These are phyloP conservation scores for Choricystis sp. DNA, from an alignment of 139 green algal species.

Conservation along the genomic window DNA sequence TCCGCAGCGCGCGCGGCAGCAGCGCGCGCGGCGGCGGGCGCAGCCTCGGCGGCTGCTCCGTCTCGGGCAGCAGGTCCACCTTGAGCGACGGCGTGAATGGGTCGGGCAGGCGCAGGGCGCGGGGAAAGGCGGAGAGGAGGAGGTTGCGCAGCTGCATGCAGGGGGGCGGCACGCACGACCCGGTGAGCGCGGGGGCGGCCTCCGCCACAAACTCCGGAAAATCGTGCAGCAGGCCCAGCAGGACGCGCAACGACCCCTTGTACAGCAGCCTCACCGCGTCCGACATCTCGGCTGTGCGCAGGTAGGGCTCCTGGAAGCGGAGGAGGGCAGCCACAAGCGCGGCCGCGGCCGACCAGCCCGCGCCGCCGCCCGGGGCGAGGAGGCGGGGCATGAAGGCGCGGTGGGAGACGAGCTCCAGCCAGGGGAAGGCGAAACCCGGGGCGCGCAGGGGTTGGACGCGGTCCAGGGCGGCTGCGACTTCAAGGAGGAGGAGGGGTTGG, in stretches of 20 bases:
- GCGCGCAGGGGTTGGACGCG: constrained; percentile 60
- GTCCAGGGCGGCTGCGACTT: constrained; percentile 17
- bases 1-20: constrained; percentile 33
- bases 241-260: constrained; percentile 82
- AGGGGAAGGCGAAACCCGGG: constrained; percentile 88
- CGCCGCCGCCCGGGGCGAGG: constrained; percentile 40
- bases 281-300: constrained; percentile 72
- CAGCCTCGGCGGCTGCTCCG: constrained; percentile 55
- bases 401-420: constrained; percentile 87
- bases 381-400: constrained; percentile 82
- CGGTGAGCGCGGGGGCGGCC: constrained; percentile 86
- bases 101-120: constrained; percentile 93
- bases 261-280: constrained; percentile 76
- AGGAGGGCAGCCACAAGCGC: constrained; percentile 54
- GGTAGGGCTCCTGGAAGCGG: constrained; percentile 90
- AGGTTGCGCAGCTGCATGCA: constrained; percentile 96
- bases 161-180: constrained; percentile 74
- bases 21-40: constrained; percentile 28
- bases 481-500: constrained; percentile 1
- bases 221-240: constrained; percentile 98
- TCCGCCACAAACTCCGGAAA: constrained; percentile 99
- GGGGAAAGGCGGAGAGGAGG: constrained; percentile 89
- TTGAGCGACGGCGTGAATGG: constrained; percentile 98
- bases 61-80: constrained; percentile 90
- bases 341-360: constrained; percentile 36